These are phyloP conservation scores for Endoconidiophora laricicola DNA, from an alignment of 2,329 filamentous ascomycete species.

Conservation along the genomic window DNA sequence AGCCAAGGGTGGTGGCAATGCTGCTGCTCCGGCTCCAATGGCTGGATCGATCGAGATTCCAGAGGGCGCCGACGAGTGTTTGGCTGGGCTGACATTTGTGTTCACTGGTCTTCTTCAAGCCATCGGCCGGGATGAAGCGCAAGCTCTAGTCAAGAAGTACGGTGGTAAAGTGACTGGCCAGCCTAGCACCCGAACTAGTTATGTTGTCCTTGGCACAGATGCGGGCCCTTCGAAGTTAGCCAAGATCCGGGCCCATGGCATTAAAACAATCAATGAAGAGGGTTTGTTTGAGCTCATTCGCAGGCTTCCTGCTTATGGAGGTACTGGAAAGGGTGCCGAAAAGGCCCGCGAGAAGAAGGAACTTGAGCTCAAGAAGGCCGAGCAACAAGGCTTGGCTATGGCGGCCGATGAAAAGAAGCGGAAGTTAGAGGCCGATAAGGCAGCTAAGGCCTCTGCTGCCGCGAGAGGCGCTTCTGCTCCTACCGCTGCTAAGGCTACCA, in stretches of 20 bases:
- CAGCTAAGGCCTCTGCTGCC: slow-evolving; percentile 25
- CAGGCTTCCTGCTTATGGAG: slow-evolving; percentile 67
- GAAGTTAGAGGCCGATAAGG: slow-evolving; percentile 35
- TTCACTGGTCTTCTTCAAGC: slow-evolving; percentile 79
- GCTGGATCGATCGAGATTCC: slow-evolving; percentile 56
- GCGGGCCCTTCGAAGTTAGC: slow-evolving; percentile 85
- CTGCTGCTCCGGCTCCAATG: slow-evolving; percentile 43
- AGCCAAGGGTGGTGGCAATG: slow-evolving; percentile 39
- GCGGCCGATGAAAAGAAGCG: slow-evolving; percentile 58
- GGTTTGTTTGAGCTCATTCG: slow-evolving; percentile 78
- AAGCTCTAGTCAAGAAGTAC: slow-evolving; percentile 76
- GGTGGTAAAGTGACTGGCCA: slow-evolving; percentile 76
- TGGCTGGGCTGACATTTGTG: slow-evolving; percentile 79
- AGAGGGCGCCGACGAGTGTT: slow-evolving; percentile 70
- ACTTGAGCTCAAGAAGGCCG: slow-evolving; percentile 68
- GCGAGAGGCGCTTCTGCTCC: slow-evolving; percentile 24
- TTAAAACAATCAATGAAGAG: slow-evolving; percentile 90
- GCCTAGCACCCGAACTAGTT: slow-evolving; percentile 86
- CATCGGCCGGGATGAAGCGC: slow-evolving; percentile 69
- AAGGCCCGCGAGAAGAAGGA: slow-evolving; percentile 73
- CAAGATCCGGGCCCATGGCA: slow-evolving; percentile 61
- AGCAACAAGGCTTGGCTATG: slow-evolving; percentile 67
- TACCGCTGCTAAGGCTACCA: slow-evolving; percentile 21
- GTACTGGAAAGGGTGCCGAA: slow-evolving; percentile 72
- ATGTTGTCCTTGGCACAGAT: slow-evolving; percentile 78